Evolutionary conservation across 2,329 filamentous ascomycete genomes (phyloP).

Genomic region (Fusarium keratoplasticum): DNA sequence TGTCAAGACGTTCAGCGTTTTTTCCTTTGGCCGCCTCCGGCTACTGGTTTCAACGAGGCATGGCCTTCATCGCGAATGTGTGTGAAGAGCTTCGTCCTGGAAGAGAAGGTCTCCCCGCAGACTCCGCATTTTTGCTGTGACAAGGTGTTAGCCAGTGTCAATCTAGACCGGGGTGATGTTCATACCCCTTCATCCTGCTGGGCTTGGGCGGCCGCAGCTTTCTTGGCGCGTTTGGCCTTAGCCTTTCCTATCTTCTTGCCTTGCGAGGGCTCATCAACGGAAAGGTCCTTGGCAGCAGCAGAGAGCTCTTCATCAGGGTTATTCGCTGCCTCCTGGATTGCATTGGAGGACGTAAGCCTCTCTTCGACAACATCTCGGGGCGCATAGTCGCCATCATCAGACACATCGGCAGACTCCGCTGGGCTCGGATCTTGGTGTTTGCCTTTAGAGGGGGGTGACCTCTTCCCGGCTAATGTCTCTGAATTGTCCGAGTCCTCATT

Average conservation of each 20-base stretch:
- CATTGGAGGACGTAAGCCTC: constrained; percentile 48
- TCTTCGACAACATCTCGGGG: constrained; percentile 57
- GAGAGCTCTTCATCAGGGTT: constrained; percentile 25
- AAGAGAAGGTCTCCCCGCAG: constrained; percentile 63
- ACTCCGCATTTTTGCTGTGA: constrained; percentile 56
- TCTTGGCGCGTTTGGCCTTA: constrained; percentile 63
- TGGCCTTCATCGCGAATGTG: constrained; percentile 77
- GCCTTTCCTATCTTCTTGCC: constrained; percentile 62
- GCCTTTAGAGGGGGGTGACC: neutral
- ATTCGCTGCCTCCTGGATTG: neutral
- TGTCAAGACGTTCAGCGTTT: constrained; percentile 44
- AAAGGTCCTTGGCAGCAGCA: constrained; percentile 33
- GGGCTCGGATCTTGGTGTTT: constrained; percentile 6
- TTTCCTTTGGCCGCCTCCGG: constrained; percentile 51
- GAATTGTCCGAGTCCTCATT: neutral
- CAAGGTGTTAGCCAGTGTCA: neutral
- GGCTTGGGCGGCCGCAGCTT: constrained; percentile 53
- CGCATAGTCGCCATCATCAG: constrained; percentile 59
- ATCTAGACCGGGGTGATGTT: neutral
- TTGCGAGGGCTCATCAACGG: constrained; percentile 40
- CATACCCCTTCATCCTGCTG: constrained; percentile 52
- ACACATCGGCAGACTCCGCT: constrained; percentile 22
- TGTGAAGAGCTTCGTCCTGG: constrained; percentile 77
- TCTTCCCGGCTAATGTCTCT: neutral
- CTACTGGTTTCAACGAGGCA: constrained; percentile 59